These are phyloP conservation scores for Hypoxylon sp. DNA, from an alignment of 2,329 filamentous ascomycete species.

Conservation along the genomic window DNA sequence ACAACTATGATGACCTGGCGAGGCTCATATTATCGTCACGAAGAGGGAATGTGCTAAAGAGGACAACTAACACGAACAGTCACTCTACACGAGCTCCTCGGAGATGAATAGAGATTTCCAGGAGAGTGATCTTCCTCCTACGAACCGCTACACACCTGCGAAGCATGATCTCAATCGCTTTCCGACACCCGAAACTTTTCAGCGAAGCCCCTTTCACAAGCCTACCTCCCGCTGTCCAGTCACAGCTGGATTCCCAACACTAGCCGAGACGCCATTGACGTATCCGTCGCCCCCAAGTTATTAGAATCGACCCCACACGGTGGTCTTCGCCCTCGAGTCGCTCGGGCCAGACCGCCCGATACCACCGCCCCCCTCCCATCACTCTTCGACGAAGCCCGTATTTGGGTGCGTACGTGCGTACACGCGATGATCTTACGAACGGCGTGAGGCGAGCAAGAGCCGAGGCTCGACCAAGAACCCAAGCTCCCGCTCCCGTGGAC, in stretches of 20 bases:
- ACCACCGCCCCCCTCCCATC: not conserved
- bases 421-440: not conserved
- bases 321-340: constrained; percentile 7
- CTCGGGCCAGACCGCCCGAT: constrained; percentile 1
- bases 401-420: not conserved
- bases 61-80: not conserved
- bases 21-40: constrained; percentile 1
- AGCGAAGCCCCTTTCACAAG: constrained; percentile 1
- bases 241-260: not conserved
- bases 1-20: constrained; percentile 19
- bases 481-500: constrained; percentile 5
- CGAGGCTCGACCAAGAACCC: not conserved
- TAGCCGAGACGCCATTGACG: constrained; percentile 20
- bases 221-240: not conserved
- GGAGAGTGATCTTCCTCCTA: not conserved
- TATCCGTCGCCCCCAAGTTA: not conserved
- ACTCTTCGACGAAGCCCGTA: not conserved
- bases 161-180: constrained; percentile 4
- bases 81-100: not conserved
- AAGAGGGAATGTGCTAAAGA: not conserved
- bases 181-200: constrained; percentile 3
- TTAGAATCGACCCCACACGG: not conserved
- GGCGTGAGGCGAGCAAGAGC: not conserved
- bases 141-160: not conserved
- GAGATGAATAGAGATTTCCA: not conserved